These are phyloP conservation scores for Xylaria venustula DNA, from an alignment of 495 filamentous ascomycete genomes.

Conservation along the genomic window DNA sequence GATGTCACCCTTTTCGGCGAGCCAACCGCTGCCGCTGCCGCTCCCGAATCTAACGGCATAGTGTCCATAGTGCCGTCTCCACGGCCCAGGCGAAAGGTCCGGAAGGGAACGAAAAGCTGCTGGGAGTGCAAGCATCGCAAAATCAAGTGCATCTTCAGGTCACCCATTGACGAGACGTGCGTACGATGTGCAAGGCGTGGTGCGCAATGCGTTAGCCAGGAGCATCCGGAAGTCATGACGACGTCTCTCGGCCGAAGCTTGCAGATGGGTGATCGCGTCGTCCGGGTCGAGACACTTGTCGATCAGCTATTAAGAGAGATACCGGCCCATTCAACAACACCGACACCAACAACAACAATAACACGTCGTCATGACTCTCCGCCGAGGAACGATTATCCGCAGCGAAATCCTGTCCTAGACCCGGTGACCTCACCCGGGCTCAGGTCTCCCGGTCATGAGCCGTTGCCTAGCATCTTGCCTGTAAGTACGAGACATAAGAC, in stretches of 20 bases:
- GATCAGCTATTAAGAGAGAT: conserved; percentile 20
- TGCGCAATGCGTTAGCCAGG: conserved; percentile 41
- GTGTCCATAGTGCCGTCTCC: not conserved
- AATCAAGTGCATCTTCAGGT: conserved; percentile 37
- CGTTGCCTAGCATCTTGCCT: not conserved
- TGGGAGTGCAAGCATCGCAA: conserved; percentile 50
- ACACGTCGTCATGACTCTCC: not conserved
- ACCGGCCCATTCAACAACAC: not conserved
- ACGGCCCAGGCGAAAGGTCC: conserved; percentile 27
- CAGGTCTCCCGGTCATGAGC: not conserved
- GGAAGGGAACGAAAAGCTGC: conserved; percentile 47
- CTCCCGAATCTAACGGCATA: not conserved
- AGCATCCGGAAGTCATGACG: conserved; percentile 23
- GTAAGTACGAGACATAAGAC: conserved; percentile 2
- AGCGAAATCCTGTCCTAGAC: not conserved
- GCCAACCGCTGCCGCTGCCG: not conserved
- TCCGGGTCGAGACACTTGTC: conserved; percentile 32
- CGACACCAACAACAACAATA: not conserved
- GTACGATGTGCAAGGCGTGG: conserved; percentile 37
- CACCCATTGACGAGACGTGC: conserved; percentile 29
- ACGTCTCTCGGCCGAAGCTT: conserved; percentile 8
- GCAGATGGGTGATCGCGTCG: conserved; percentile 24
- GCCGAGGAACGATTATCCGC: not conserved
- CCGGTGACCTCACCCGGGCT: not conserved
- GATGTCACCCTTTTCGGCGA: too few species aligned